Evolutionary conservation across 768 basidiomycete species (phyloP), one percentile per base, ranked within the genome.

Genomic region (Cyclocybe aegerita): DNA sequence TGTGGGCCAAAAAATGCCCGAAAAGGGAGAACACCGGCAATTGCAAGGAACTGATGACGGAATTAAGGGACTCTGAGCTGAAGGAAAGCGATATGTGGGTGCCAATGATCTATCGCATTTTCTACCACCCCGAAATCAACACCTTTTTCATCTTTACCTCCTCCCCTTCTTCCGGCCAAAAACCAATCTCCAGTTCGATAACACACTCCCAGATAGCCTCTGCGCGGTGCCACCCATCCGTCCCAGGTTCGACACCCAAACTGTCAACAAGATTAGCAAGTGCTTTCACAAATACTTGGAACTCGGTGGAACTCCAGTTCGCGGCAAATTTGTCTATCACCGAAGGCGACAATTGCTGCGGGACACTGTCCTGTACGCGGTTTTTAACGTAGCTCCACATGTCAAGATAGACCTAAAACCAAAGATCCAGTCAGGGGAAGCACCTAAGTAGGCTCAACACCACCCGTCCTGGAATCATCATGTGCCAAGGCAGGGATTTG

Each of bases 271-370:
- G 61, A 17, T 61, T 63, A 3, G 71, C 76, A 9, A 86, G 68
- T 1, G 68, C 69, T 17, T 77, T 57, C 7, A 86, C 83, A 54
- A 86, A 85, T 7, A 59, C 57, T n/a, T 68, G 69, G 53, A 85
- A 85, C 48, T 79, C 82, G 0, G 68, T 62, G 14, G 63, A 68
- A 45, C 75, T 85, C 88, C 87, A 91, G 61, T 80, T 87, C 16
- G 73, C 65, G 12, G 82, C 77, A 31, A 91, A 76, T n/a, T 73
- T 65, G 5, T 56, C 52, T 29, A 85, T 60, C 1, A 77, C 76
- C 31, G 60, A 52, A 12, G 3, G 54, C 14, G 47, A 46, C 49
- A 67, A 10, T 43, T 9, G 14, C 10, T 29, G 50, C 4, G 52
- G 52, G 7, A 14, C 34, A 11, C 0, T 52, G 43, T 35, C 66